Percentiles rank a stretch among this genome's conserved stretches.
Conservation (phyloP, 2,329 filamentous ascomycete species). For the Pestalotiopsis sp. region DNA sequence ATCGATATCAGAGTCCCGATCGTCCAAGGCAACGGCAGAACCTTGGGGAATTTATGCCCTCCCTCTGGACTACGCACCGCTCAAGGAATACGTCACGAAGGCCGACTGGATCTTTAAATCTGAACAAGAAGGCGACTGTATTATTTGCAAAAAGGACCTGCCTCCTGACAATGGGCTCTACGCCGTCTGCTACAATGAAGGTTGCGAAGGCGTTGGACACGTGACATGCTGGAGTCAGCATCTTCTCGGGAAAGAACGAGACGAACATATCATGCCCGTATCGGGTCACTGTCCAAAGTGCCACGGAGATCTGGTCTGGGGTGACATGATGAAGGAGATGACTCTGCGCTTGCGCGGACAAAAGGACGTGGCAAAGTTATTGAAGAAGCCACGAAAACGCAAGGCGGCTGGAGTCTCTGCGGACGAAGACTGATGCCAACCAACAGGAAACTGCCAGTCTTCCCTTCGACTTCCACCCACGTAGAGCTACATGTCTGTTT, state of each 20-base stretch:
- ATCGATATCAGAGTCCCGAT: slow-evolving; percentile 14
- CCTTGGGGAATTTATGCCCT: slow-evolving; percentile 56
- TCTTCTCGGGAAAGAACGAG: slow-evolving; percentile 42
- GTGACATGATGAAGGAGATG: slow-evolving; percentile 79
- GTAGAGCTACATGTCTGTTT: no score
- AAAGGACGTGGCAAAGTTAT: slow-evolving; percentile 70
- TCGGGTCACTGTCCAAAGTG: slow-evolving; percentile 75
- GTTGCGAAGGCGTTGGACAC: slow-evolving; percentile 62
- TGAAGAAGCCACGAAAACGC: slow-evolving; percentile 53
- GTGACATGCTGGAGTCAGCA: slow-evolving; percentile 62
- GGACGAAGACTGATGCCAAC: neutral
- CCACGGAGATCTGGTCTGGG: slow-evolving; percentile 66
- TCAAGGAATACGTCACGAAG: slow-evolving; percentile 60
- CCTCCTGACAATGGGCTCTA: slow-evolving; percentile 54
- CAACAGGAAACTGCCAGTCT: neutral
- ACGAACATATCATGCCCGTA: slow-evolving; percentile 62
- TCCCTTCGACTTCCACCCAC: neutral
- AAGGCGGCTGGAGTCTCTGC: slow-evolving; percentile 18
- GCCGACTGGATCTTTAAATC: slow-evolving; percentile 56
- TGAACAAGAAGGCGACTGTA: slow-evolving; percentile 58
- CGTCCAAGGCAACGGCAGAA: neutral
- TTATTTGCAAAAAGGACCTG: slow-evolving; percentile 53
- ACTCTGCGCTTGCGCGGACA: slow-evolving; percentile 72
- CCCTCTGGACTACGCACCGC: slow-evolving; percentile 55
- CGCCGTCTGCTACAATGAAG: slow-evolving; percentile 56